Evolutionary conservation across 2,329 filamentous ascomycete genomes (phyloP), one percentile per base, ranked within the genome.

Genomic region (Penicillium griseofulvum): DNA sequence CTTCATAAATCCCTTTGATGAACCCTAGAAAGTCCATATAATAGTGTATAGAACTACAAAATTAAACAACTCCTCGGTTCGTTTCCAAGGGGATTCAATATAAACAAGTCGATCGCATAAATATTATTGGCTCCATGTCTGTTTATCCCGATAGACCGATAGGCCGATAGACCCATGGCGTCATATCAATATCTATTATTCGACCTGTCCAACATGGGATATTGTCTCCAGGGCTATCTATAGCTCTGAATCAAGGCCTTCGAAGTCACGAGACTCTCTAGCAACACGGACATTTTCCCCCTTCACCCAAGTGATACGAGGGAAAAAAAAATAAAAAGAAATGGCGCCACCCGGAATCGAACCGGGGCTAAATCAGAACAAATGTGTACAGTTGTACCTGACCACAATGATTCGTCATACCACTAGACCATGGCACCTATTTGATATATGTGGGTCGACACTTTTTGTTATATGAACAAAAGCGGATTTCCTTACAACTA

Each of bases 81-180:
- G 61, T 65, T 62, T 56, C 58, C 58, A 41, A 59, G 42, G 57
- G 61, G 51, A 56, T 59, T 54, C 52, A 47, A 54, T 42, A 33
- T 48, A 45, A 48, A 55, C 43, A 49, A 60, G 57, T 43, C 31
- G 56, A 63, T 62, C 58, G 39, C 17, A 50, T 44, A 36, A 33
- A 55, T 44, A 53, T 49, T 44, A 53, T 49, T 52, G 28, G 46
- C 52, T 59, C 54, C 36, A 34, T 7, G 5, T 16, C 41, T 49
- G 17, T 43, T 34, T 42, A 22, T 22, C 22, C 22, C 22, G 22
- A 19, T 41, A 45, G 31, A 33, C 43, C 14, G 29, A 45, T 45
- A 33, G 43, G 8, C 28, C 36, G 50, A 52, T 57, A 45, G 47
- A 48, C 49, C 33, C 44, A 55, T 55, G 47, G 39, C 52, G 52